Evolutionary conservation across 2,329 filamentous ascomycete genomes (phyloP), one percentile per base, ranked within the genome.

Genomic region (Tolypocladium ovalisporum): DNA sequence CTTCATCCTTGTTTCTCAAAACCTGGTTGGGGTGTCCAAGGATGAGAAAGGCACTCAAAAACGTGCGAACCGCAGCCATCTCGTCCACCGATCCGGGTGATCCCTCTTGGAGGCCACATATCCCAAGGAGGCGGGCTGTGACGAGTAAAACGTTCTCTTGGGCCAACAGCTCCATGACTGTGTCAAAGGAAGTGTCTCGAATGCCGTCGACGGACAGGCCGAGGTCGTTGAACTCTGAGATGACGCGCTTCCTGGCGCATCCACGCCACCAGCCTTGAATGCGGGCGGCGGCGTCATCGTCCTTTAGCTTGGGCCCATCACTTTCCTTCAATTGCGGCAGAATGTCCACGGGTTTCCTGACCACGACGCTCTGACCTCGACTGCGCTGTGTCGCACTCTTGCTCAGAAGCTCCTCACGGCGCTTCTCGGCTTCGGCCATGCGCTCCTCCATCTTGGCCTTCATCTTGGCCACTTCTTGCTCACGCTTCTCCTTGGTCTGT

Each of bases 11-110:
- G 68, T 85, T 88, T 70, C 82, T 89, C 37, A 94, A 80, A 1
- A 93, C 88, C 63, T 90, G 85, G 1, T 85, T 84, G 1, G 89
- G 89, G 68, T 93, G 89, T 1, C 87, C 88, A 32, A 91, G 75
- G 60, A 93, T 91, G 56, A 94, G 76, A 67, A 88, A 93, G 6
- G 89, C 87, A 66, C 88, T 90, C 57, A 94, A 73, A 65, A 93
- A 93, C 1, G 86, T 90, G 64, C 88, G 79, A 44, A 89, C 83
- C 19, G 84, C 81, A 39, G 86, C 84, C 76, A 88, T 87, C 62
- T 89, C 83, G 51, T 81, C 79, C 57, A 87, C 81, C 1, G 83
- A 85, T 19, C 82, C 80, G 2, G 78, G 72, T 3, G 81, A 80
- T 40, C 82, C 83, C 63, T 90, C 87, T 54, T 83, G 79, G 56